phyloP scores from a whole-genome alignment of 805 yeast genomes.

The Yarrowia hollandica region DNA sequence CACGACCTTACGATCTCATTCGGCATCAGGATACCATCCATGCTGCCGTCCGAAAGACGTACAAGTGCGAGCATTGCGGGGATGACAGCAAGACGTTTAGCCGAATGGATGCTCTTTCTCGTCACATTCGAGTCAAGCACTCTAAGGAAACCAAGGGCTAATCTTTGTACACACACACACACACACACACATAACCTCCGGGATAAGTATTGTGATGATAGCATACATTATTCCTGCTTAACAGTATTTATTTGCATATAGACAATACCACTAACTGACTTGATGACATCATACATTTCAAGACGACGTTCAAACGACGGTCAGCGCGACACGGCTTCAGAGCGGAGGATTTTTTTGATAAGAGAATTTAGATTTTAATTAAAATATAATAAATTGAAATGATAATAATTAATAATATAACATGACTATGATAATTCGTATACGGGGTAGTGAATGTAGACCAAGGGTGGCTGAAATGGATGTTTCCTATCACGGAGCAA shows the following conservation, averaged over 20 bases:
- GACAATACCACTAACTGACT: constrained; percentile 29
- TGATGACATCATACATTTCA: constrained; percentile 3
- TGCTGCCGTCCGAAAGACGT: constrained; percentile 80
- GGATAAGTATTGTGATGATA: constrained; percentile 23
- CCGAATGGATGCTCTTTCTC: constrained; percentile 88
- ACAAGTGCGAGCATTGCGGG: constrained; percentile 84
- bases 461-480: too few species aligned
- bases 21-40: constrained; percentile 97
- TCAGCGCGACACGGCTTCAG: constrained; percentile 8
- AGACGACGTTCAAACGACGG: constrained; percentile 24
- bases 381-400: neutral
- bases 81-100: constrained; percentile 81
- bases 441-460: too few species aligned
- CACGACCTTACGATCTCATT: constrained; percentile 90
- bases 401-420: neutral
- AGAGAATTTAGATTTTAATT: neutral
- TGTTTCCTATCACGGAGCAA: too few species aligned
- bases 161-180: neutral
- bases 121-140: constrained; percentile 92
- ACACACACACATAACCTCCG: neutral
- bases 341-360: constrained; percentile 19
- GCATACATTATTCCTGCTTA: constrained; percentile 22
- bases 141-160: constrained; percentile 26
- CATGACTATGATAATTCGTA: too few species aligned
- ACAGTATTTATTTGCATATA: constrained; percentile 29